Base-by-base conservation (phyloP, 306 rosid genomes). In the Lagenaria siceraria region DNA sequence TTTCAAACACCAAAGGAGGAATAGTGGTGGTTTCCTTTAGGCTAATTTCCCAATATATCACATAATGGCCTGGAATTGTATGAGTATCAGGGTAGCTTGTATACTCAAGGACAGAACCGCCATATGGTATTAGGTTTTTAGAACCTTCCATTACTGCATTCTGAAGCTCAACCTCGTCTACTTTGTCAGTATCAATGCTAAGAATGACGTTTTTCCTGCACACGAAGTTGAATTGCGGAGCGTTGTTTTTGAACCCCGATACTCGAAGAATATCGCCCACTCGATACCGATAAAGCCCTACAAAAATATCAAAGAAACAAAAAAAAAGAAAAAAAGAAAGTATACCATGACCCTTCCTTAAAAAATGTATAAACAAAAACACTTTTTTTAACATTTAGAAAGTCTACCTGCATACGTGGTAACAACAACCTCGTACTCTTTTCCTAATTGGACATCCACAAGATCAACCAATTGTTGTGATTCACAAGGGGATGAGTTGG, bases 371-470 rank as follows among this genome's bases (percentile, higher is more conserved):
- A n/a, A n/a, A n/a, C n/a, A n/a, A n/a, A n/a, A n/a, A n/a, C n/a
- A n/a, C n/a, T n/a, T n/a, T n/a, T n/a, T n/a, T n/a, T n/a, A n/a
- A n/a, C n/a, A n/a, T 10, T 55, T 55, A 18, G 8, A 8, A 54
- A 83, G 52, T 29, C 3, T 79, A 87, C 90, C 94, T 77, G 90
- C 83, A 77, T 87, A 87, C 61, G 94, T 89, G 62, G 94, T 84
- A 79, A 89, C 83, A 49, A 89, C 89, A 13, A 89, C 90, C 78
- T 89, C 90, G 35, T 84, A 89, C 68, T 89, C 90, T 65, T 84
- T 82, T 12, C 89, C 94, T 52, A 86, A 15, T 78, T 87, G 70
- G 1, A 89, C 91, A 78, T 87, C 85, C 10, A 87, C 91, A 11
- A 87, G 85, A 51, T 87, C 90, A 83, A 89, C 87, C 52, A 87